Evolutionary conservation across 2,329 filamentous ascomycete genomes (phyloP), one percentile per base, ranked within the genome.

Genomic region (Neurospora sp.): DNA sequence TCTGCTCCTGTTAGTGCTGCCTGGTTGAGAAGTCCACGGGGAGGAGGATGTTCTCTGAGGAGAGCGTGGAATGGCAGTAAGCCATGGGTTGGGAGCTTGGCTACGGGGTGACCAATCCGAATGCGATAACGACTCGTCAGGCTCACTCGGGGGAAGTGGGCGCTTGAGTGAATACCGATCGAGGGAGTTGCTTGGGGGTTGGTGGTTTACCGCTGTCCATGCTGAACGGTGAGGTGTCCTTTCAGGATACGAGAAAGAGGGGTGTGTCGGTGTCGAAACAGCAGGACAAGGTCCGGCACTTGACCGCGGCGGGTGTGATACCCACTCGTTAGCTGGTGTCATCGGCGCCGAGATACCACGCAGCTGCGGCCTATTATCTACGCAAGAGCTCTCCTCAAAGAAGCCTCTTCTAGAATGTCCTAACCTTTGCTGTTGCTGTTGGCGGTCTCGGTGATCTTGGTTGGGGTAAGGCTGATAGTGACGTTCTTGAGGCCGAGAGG

Each of bases 181-280:
- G 10, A 66, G 36, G 28, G 62, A 33, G 42, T 23, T n/a, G 28
- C 15, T 67, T 36, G 68, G 42, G 6, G 69, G 68, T 13, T 42
- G 70, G 1, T 73, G 71, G 67, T 81, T 81, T 1, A 76, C 74
- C 5, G 76, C 69, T 9, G 75, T 76, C 78, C 78, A 79, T 33
- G 73, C 73, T 3, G 75, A 76, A 23, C 58, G 52, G 28, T 52
- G 66, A n/a, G 69, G 67, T 36, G 52, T 6, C 52, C 52, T 62
- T 10, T 62, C 52, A 17, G 52, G 28, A 5, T 62, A 62, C 3
- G 52, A 33, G 15, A 33, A 33, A 62, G 52, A 62, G 17, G 52
- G 15, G 15, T 9, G 52, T 33, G 52, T 62, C 52, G 52, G n/a
- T 52, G 11, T 28, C 3, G 46, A 4, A 13, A 28, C 8, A 8